Percentiles rank a stretch among this genome's conserved stretches.
These are phyloP conservation scores for Venturia carpophila DNA, from an alignment of 2,329 filamentous ascomycete species.

Conservation along the genomic window DNA sequence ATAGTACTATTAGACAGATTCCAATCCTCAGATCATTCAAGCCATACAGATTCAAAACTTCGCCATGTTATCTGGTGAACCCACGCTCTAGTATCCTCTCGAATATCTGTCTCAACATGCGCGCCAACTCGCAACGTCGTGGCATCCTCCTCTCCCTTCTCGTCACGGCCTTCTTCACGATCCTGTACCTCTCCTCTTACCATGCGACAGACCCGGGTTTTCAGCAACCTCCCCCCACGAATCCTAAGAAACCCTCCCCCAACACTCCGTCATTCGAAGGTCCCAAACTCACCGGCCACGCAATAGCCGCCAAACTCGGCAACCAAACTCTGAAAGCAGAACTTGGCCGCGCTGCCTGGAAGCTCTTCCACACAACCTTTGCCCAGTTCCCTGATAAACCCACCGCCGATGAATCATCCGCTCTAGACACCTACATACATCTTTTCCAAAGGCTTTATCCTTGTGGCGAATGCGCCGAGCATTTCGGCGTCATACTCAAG, in stretches of 20 bases:
- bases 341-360: conserved; percentile 58
- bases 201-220: conserved; percentile 26
- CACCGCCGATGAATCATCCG: conserved; percentile 51
- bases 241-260: conserved; percentile 21
- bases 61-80: not conserved
- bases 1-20: not conserved
- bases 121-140: conserved; percentile 26
- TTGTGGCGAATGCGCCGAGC: conserved; percentile 57
- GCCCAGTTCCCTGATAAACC: conserved; percentile 57
- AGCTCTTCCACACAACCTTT: conserved; percentile 59
- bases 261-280: conserved; percentile 20
- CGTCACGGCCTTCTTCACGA: conserved; percentile 48
- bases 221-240: conserved; percentile 22
- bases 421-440: conserved; percentile 53
- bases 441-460: conserved; percentile 59
- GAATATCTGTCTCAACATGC: not conserved
- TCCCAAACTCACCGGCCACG: conserved; percentile 51
- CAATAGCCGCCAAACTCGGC: conserved; percentile 72
- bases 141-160: conserved; percentile 43
- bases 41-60: too few species aligned
- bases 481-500: conserved; percentile 53
- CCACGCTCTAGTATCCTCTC: not conserved
- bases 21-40: not conserved
- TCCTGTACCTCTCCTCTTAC: conserved; percentile 52
- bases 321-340: conserved; percentile 73